A percentile compares a stretch with the other conserved stretches of the same genome.
phyloP scores from a whole-genome alignment of 805 yeast species.

The Babjeviella inositovora region DNA sequence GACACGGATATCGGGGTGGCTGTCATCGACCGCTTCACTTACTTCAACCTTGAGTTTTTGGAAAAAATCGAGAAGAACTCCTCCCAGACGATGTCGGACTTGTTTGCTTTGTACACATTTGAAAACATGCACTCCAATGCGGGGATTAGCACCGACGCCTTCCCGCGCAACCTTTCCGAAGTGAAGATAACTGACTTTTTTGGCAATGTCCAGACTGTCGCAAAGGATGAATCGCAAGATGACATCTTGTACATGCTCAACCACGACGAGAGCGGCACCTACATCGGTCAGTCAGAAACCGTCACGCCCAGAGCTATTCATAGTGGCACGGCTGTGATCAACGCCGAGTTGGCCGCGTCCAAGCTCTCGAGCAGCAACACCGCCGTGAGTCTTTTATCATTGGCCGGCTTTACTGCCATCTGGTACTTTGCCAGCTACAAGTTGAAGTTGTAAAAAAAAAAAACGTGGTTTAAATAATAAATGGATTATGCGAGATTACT shows the following conservation, averaged over 20 bases:
- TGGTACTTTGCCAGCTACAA: too few relatives aligned
- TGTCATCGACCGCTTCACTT: slow-evolving; percentile 92
- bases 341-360: too few relatives aligned
- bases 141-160: slow-evolving; percentile 80
- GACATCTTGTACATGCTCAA: slow-evolving; percentile 21
- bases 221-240: slow-evolving; percentile 39
- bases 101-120: slow-evolving; percentile 72
- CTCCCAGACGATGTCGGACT: slow-evolving; percentile 58
- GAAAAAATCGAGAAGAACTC: slow-evolving; percentile 73
- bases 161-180: slow-evolving; percentile 43
- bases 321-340: too few relatives aligned
- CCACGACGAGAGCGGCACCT: slow-evolving; percentile 10
- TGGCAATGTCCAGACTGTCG: slow-evolving; percentile 76
- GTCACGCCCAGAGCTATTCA: too few relatives aligned
- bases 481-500: too few relatives aligned
- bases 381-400: too few relatives aligned
- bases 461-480: too few relatives aligned
- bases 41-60: slow-evolving; percentile 75
- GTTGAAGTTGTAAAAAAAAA: too few relatives aligned
- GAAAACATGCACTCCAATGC: slow-evolving; percentile 83
- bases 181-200: slow-evolving; percentile 85
- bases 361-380: too few relatives aligned
- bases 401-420: too few relatives aligned
- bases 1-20: slow-evolving; percentile 96
- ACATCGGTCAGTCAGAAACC: too few relatives aligned